Base-by-base conservation (phyloP, 805 yeast genomes). In the Debaryomyces castellii region DNA sequence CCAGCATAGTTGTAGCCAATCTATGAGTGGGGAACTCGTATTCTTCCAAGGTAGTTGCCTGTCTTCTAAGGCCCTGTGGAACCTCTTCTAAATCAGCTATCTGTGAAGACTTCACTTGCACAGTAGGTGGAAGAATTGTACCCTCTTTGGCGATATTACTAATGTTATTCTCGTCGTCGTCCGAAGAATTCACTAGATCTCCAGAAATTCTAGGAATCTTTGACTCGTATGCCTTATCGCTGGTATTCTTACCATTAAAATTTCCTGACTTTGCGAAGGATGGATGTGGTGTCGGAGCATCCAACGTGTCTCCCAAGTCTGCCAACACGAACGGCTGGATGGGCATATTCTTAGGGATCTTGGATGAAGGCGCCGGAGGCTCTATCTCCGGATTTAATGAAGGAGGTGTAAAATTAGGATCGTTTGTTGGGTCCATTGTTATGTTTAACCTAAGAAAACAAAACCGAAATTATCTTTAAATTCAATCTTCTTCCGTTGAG, bases 61-160 rank as follows among this genome's bases (percentile, higher is more conserved):
- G 99, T 50, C 99, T 78, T 40, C 81, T 83, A 44, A 94, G 81
- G 1, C 98, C 97, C 55, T 87, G 91, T 0, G 99, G 99, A 10
- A 94, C 97, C 66, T 94, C 99, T 64, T 94, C 99, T 48, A 94
- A 75, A 59, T 91, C 97, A 0, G 97, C 98, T 42, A 89, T 85
- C 58, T 88, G 95, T 40, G 71, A 68, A 33, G 79, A 73, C 48
- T 69, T 73, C 14, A 78, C 76, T 47, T 75, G 62, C 10, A 78
- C 75, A 3, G 76, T 54, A 24, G 74, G 71, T 25, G 76, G 73
- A 32, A 73, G 54, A 21, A 65, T 57, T 8, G 43, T 44, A 18
- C 4, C 16, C 8, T 20, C 20, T 43, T 41, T 23, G 9, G 34
- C 17, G 14, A 14, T 25, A 11, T 5, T 23, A 27, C 24, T 22